A percentile compares a stretch with the other conserved stretches of the same genome.
phyloP scores from a whole-genome alignment of 2,329 filamentous ascomycete species.

The Xylaria sp. region DNA sequence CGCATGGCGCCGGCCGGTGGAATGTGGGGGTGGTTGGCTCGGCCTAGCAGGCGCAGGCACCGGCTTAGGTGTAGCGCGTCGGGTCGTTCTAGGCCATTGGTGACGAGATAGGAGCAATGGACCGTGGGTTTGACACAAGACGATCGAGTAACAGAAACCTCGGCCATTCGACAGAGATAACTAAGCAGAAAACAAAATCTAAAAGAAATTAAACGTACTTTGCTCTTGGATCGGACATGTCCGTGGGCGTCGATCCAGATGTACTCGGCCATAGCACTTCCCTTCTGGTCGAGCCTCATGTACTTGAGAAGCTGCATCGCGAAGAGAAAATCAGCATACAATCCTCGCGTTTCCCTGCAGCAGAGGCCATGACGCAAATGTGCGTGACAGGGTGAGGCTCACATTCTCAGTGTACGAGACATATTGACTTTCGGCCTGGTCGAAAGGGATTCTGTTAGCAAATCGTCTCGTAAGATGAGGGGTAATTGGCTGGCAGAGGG shows the following conservation, averaged over 20 bases:
- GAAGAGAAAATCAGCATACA: conserved; percentile 36
- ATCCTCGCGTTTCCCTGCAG: conserved; percentile 6
- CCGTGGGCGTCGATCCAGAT: conserved; percentile 92
- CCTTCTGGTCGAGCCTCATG: conserved; percentile 89
- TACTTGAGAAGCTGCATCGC: conserved; percentile 84
- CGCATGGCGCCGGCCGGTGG: conserved; percentile 19
- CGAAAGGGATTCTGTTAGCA: conserved; percentile 49
- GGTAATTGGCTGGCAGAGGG: conserved; percentile 47
- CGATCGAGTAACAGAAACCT: conserved; percentile 46
- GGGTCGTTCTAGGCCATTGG: conserved; percentile 15
- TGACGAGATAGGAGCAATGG: conserved; percentile 19
- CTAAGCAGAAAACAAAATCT: background rate
- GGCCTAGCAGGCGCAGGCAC: conserved; percentile 24
- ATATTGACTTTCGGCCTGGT: conserved; percentile 54
- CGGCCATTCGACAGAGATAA: conserved; percentile 46
- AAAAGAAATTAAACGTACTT: conserved; percentile 72
- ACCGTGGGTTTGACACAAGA: conserved; percentile 41
- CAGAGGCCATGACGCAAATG: conserved; percentile 33
- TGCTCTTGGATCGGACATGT: conserved; percentile 92
- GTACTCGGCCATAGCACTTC: conserved; percentile 91
- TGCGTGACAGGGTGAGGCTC: conserved; percentile 31
- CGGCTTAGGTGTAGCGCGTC: conserved; percentile 27
- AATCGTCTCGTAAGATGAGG: conserved; percentile 50
- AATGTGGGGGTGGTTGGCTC: conserved; percentile 23
- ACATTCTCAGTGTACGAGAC: conserved; percentile 52